Conservation (phyloP, 768 basidiomycete species). For the Termitomyces sp. region DNA sequence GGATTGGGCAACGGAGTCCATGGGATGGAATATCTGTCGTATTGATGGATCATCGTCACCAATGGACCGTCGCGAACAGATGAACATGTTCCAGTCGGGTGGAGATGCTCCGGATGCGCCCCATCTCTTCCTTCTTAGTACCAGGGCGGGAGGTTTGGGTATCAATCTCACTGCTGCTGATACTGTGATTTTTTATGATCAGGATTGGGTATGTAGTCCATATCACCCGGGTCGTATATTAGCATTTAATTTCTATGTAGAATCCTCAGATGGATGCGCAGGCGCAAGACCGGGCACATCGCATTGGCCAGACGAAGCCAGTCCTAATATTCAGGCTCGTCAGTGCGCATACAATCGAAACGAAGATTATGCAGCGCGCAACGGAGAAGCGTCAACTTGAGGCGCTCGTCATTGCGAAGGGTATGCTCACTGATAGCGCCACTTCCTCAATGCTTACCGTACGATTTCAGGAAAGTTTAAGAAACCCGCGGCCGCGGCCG, state of each 20-base stretch:
- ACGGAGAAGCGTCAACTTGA: constrained; percentile 87
- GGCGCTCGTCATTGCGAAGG: constrained; percentile 92
- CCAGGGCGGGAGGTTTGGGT: constrained; percentile 74
- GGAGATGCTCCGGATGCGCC: constrained; percentile 62
- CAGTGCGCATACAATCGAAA: constrained; percentile 86
- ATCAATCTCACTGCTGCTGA: constrained; percentile 81
- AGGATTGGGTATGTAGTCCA: constrained; percentile 66
- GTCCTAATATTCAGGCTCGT: constrained; percentile 88
- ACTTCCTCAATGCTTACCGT: not conserved
- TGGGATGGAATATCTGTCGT: constrained; percentile 80
- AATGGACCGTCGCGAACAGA: constrained; percentile 77
- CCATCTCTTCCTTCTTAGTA: constrained; percentile 72
- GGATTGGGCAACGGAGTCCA: constrained; percentile 87
- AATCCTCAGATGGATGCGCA: constrained; percentile 97
- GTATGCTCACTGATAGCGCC: constrained; percentile 26
- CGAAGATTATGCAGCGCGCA: constrained; percentile 85
- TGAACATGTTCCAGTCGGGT: constrained; percentile 76
- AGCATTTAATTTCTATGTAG: constrained; percentile 27
- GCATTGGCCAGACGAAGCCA: constrained; percentile 91
- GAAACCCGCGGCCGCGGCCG: constrained; percentile 52
- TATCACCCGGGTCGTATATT: not conserved
- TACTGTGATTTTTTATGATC: constrained; percentile 92
- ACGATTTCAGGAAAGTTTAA: constrained; percentile 68
- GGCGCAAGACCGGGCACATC: constrained; percentile 92
- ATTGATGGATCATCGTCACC: constrained; percentile 88